These are phyloP conservation scores for Aspergillus puulaauensis DNA, from an alignment of 2,329 filamentous ascomycete genomes.

Conservation along the genomic window DNA sequence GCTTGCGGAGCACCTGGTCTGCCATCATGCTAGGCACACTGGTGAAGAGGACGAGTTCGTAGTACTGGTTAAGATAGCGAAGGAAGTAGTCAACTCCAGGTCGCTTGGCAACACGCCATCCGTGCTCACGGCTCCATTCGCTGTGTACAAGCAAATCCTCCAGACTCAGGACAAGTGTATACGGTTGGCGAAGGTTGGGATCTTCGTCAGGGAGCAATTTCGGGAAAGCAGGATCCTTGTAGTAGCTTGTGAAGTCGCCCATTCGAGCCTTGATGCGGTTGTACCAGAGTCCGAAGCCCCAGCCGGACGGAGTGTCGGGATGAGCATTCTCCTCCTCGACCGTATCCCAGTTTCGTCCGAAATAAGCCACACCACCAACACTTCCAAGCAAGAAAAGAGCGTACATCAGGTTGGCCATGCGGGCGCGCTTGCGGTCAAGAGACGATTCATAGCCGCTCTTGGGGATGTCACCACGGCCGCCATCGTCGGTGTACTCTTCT, in stretches of 20 bases:
- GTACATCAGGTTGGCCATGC: slow-evolving; percentile 74
- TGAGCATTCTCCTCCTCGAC: slow-evolving; percentile 70
- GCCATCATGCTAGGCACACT: slow-evolving; percentile 79
- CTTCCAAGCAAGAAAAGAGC: slow-evolving; percentile 57
- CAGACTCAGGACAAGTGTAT: slow-evolving; percentile 87
- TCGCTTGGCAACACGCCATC: slow-evolving; percentile 92
- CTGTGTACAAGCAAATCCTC: slow-evolving; percentile 94
- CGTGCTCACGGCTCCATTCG: slow-evolving; percentile 90
- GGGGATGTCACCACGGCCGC: slow-evolving; percentile 62
- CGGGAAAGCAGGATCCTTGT: slow-evolving; percentile 91
- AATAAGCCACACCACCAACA: slow-evolving; percentile 65
- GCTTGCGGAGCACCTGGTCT: slow-evolving; percentile 84
- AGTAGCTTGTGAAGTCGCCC: slow-evolving; percentile 78
- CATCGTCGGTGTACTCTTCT: slow-evolving; percentile 49
- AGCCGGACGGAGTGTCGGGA: slow-evolving; percentile 74
- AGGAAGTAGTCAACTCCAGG: slow-evolving; percentile 97
- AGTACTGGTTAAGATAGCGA: slow-evolving; percentile 95
- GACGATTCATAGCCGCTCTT: slow-evolving; percentile 87
- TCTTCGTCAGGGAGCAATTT: slow-evolving; percentile 78
- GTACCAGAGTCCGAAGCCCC: slow-evolving; percentile 74
- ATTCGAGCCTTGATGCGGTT: slow-evolving; percentile 74
- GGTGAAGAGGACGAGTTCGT: slow-evolving; percentile 95
- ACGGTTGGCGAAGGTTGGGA: slow-evolving; percentile 77
- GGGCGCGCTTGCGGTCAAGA: slow-evolving; percentile 75
- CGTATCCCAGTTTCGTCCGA: slow-evolving; percentile 83